Percentiles rank a stretch among this genome's conserved stretches.
Conservation (phyloP, 345 rosid genomes). For the Hypericum perforatum region DNA sequence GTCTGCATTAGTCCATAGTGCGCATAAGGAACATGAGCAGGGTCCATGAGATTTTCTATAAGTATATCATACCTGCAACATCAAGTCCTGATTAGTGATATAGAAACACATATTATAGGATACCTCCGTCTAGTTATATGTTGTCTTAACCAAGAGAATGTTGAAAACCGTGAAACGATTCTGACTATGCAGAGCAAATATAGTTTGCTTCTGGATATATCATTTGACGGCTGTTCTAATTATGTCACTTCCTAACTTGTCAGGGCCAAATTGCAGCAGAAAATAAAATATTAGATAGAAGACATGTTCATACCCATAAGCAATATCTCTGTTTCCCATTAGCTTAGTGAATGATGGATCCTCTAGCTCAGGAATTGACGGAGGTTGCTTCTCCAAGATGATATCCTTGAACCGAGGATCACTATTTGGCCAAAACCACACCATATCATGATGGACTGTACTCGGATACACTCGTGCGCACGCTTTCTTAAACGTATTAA, state of each 20-base stretch:
- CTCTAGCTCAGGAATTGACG: conserved; percentile 58
- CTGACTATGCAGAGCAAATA: too few relatives aligned
- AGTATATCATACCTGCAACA: conserved; percentile 67
- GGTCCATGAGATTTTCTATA: conserved; percentile 86
- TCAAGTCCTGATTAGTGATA: background rate
- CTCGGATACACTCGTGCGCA: conserved; percentile 70
- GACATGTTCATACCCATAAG: conserved; percentile 52
- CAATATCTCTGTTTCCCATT: conserved; percentile 62
- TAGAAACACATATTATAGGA: too few relatives aligned
- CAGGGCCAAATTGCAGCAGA: background rate
- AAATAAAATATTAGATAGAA: background rate
- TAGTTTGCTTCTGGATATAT: too few relatives aligned
- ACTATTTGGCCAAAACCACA: conserved; percentile 90
- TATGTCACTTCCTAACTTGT: background rate
- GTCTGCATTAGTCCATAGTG: conserved; percentile 63
- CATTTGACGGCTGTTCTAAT: too few relatives aligned
- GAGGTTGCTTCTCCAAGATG: conserved; percentile 53
- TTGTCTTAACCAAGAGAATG: too few relatives aligned
- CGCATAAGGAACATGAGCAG: conserved; percentile 90
- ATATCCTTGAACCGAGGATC: conserved; percentile 68
- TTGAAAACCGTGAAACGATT: too few relatives aligned
- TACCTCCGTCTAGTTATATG: too few relatives aligned
- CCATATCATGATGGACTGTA: conserved; percentile 58
- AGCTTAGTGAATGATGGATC: conserved; percentile 62
- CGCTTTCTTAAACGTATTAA: conserved; percentile 62